phyloP scores from a whole-genome alignment of 495 filamentous ascomycete genomes.

The Lepraria neglecta region DNA sequence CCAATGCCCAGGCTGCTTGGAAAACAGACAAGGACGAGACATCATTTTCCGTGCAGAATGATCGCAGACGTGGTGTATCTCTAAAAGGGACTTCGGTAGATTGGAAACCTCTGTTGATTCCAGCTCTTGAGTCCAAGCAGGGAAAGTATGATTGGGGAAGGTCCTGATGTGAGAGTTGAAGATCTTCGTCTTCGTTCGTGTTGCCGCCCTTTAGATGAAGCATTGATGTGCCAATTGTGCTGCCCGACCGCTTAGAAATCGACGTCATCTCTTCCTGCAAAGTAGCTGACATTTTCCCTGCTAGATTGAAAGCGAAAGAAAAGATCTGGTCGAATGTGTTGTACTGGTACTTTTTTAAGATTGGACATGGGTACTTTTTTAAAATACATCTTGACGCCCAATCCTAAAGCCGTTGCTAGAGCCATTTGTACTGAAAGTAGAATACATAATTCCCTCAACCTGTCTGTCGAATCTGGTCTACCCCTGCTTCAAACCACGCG shows the following conservation, averaged over 20 bases:
- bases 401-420: no score
- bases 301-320: not conserved
- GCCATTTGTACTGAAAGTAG: not conserved
- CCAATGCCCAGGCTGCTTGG: slow-evolving; percentile 52
- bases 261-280: not conserved
- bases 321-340: not conserved
- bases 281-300: not conserved
- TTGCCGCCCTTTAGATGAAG: not conserved
- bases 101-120: slow-evolving; percentile 14
- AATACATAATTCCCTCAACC: no score
- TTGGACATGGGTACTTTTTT: no score
- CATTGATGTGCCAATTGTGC: not conserved
- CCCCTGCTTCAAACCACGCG: no score
- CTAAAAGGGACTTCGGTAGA: slow-evolving; percentile 20
- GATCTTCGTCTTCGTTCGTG: not conserved
- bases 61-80: slow-evolving; percentile 9
- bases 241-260: not conserved
- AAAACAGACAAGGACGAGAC: slow-evolving; percentile 33
- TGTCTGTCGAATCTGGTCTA: not conserved
- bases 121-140: slow-evolving; percentile 18
- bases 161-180: not conserved
- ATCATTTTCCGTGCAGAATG: slow-evolving; percentile 10
- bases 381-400: no score
- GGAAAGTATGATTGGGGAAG: slow-evolving; percentile 17
- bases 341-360: not conserved